Evolutionary conservation across 805 yeast species (phyloP).

Genomic region (Saccharomycodes ludwigii): DNA sequence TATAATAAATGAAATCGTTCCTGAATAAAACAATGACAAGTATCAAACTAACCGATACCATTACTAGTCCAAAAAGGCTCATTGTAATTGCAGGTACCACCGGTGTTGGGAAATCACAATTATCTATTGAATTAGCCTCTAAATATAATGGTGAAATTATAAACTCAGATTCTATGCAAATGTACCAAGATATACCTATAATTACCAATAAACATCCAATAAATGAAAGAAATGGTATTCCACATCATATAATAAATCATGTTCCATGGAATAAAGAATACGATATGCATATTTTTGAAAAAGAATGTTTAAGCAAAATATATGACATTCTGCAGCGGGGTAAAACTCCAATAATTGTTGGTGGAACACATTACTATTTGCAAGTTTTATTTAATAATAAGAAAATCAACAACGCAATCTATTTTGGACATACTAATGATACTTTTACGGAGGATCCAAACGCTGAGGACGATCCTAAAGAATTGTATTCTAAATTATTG

Average conservation of each 20-base stretch:
- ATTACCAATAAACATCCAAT: slow-evolving; percentile 91
- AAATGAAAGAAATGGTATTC: slow-evolving; percentile 56
- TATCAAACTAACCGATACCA: too few species aligned
- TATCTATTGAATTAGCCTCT: slow-evolving; percentile 54
- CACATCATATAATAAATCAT: slow-evolving; percentile 84
- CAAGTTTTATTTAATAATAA: slow-evolving; percentile 68
- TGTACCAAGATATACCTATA: slow-evolving; percentile 58
- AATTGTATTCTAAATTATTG: slow-evolving; percentile 35
- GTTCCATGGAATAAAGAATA: slow-evolving; percentile 73
- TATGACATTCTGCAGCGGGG: slow-evolving; percentile 53
- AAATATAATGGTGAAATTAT: slow-evolving; percentile 76
- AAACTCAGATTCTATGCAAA: slow-evolving; percentile 96
- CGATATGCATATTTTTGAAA: slow-evolving; percentile 62
- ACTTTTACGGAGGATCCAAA: slow-evolving; percentile 11
- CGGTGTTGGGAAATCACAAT: slow-evolving; percentile 90
- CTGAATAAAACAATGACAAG: too few species aligned
- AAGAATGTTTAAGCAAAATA: slow-evolving; percentile 54
- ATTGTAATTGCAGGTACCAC: slow-evolving; percentile 83
- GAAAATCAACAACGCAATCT: slow-evolving; percentile 40
- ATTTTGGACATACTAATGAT: too few species aligned
- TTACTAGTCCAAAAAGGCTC: slow-evolving; percentile 32
- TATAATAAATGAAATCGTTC: too few species aligned
- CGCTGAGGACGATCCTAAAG: slow-evolving; percentile 23
- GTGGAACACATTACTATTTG: slow-evolving; percentile 92
- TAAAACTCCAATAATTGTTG: slow-evolving; percentile 78